Evolutionary conservation across 2,329 filamentous ascomycete species (phyloP).

Genomic region (Xylaria sp.): DNA sequence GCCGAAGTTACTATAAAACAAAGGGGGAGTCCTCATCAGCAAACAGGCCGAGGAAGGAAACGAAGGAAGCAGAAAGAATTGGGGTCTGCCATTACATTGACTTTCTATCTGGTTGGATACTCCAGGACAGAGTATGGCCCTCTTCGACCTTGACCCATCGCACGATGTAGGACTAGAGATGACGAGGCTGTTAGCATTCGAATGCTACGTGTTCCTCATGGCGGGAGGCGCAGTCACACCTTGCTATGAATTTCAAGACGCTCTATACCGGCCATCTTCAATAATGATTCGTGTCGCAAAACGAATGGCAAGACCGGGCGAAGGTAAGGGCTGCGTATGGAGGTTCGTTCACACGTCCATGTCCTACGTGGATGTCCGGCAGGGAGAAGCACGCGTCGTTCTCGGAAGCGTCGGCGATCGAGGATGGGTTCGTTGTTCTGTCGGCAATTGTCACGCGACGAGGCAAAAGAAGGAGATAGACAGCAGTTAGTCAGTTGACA

Average conservation of each 20-base stretch:
- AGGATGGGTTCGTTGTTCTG: neutral
- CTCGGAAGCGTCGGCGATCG: neutral
- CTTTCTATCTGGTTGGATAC: slow-evolving; percentile 96
- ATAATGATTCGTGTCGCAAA: neutral
- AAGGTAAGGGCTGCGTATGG: slow-evolving; percentile 12
- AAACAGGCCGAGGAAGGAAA: neutral
- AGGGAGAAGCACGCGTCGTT: neutral
- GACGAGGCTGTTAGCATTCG: slow-evolving; percentile 14
- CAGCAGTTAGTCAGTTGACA: neutral
- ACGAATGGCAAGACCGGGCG: neutral
- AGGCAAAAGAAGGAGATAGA: neutral
- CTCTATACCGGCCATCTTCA: slow-evolving; percentile 88
- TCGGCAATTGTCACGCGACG: neutral
- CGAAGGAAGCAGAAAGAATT: neutral
- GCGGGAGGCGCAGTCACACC: slow-evolving; percentile 55
- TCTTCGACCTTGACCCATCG: slow-evolving; percentile 94
- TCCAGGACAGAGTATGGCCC: slow-evolving; percentile 95
- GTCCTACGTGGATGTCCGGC: neutral
- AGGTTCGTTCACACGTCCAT: slow-evolving; percentile 7
- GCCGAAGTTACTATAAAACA: slow-evolving; percentile 77
- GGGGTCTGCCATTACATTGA: slow-evolving; percentile 68
- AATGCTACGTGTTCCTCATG: slow-evolving; percentile 22
- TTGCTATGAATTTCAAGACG: slow-evolving; percentile 97
- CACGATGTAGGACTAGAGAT: slow-evolving; percentile 86
- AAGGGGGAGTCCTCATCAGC: slow-evolving; percentile 3